Conservation (phyloP, 139 green algal species). For the Diplosphaera chodatii region DNA sequence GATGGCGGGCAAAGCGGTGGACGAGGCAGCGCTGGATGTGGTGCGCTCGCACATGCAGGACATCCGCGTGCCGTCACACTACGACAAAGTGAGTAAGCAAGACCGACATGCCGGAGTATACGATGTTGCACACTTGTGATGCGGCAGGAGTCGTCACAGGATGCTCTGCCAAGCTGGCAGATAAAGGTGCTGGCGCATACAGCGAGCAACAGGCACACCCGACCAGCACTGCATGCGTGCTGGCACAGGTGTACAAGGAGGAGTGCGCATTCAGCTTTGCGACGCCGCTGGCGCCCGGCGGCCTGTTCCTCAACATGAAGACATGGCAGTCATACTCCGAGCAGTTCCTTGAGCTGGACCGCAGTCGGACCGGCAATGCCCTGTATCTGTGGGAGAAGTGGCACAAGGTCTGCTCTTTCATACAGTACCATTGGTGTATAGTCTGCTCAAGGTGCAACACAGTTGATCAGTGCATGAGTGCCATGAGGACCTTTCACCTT, state of each 20-base stretch:
- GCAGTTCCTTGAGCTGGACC: constrained; percentile 69
- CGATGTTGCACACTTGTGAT: too few species aligned
- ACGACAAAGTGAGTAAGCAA: constrained; percentile 2
- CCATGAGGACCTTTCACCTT: too few species aligned
- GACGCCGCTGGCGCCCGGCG: constrained; percentile 56
- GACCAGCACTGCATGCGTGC: too few species aligned
- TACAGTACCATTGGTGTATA: background rate
- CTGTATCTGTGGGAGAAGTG: constrained; percentile 82
- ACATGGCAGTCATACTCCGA: constrained; percentile 69
- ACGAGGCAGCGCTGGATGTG: constrained; percentile 9
- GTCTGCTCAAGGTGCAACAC: too few species aligned
- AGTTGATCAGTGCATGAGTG: too few species aligned
- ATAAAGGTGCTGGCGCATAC: too few species aligned
- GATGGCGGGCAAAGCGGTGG: too few species aligned
- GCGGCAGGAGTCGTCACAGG: too few species aligned
- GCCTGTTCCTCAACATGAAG: constrained; percentile 89
- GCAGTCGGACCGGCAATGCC: constrained; percentile 43
- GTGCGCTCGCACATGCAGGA: constrained; percentile 17
- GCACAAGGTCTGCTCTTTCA: constrained; percentile 34
- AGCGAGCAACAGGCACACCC: too few species aligned
- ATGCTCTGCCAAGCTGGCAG: too few species aligned
- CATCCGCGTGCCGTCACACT: constrained; percentile 4
- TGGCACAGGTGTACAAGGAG: constrained; percentile 81
- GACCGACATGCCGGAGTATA: background rate
- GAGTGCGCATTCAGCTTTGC: constrained; percentile 90